These are phyloP conservation scores for Pythium diclinum DNA, from an alignment of 352 stramenopile species.

Conservation along the genomic window DNA sequence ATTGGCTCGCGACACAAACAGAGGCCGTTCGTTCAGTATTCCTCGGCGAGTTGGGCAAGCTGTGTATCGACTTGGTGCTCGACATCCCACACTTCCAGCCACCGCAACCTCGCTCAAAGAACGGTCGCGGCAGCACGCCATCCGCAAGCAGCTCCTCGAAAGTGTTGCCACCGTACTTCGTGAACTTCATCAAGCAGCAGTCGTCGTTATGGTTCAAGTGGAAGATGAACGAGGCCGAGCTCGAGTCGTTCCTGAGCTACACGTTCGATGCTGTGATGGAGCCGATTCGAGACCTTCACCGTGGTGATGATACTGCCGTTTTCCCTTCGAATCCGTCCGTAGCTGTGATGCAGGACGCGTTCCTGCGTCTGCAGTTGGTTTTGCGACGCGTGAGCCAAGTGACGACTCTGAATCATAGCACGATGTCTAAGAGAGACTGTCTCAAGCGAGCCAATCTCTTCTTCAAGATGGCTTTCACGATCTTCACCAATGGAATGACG, in stretches of 20 bases:
- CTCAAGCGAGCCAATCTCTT: slow-evolving; percentile 55
- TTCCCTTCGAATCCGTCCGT: slow-evolving; percentile 48
- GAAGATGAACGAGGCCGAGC: slow-evolving; percentile 56
- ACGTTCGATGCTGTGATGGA: slow-evolving; percentile 56
- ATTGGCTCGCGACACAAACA: slow-evolving; percentile 56
- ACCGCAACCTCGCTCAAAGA: slow-evolving; percentile 25
- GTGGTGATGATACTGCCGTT: slow-evolving; percentile 2
- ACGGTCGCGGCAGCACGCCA: slow-evolving; percentile 27
- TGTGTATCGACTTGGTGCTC: slow-evolving; percentile 74
- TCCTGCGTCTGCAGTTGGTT: slow-evolving; percentile 65
- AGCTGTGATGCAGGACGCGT: slow-evolving; percentile 74
- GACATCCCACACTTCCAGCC: slow-evolving; percentile 73
- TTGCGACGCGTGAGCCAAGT: slow-evolving; percentile 57
- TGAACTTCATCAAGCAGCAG: slow-evolving; percentile 87
- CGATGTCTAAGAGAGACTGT: slow-evolving; percentile 41
- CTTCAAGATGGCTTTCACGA: slow-evolving; percentile 61
- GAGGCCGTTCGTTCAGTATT: slow-evolving; percentile 65
- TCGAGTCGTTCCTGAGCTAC: slow-evolving; percentile 59
- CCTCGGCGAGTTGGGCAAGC: slow-evolving; percentile 63
- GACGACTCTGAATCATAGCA: slow-evolving; percentile 60
- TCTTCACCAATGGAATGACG: slow-evolving; percentile 49
- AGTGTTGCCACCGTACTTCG: slow-evolving; percentile 76
- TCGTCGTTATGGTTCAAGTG: slow-evolving; percentile 64
- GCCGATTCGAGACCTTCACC: slow-evolving; percentile 32
- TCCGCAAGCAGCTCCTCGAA: slow-evolving; percentile 47